Evolutionary conservation across 2,329 filamentous ascomycete species (phyloP).

Genomic region (Rhynchosporium graminicola): DNA sequence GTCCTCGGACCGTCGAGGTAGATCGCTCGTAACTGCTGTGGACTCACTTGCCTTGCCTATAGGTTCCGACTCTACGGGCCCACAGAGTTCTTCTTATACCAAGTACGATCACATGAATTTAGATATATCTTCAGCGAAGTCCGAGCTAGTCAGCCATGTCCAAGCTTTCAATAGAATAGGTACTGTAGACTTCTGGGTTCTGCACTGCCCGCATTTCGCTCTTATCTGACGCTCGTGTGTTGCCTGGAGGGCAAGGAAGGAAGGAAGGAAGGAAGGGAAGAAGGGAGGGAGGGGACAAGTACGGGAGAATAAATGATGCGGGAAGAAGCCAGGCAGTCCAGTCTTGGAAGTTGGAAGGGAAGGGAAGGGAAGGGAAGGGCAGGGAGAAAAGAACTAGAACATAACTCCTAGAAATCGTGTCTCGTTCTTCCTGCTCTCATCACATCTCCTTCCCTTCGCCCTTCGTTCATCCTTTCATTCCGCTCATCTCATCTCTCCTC

Average conservation of each 20-base stretch:
- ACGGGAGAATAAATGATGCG: not conserved
- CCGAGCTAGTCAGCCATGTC: not conserved
- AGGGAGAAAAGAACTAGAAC: not conserved
- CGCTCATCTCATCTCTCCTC: too few species aligned
- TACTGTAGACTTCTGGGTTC: conserved; percentile 4
- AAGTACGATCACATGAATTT: too few species aligned
- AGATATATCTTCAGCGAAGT: not conserved
- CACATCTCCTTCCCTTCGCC: not conserved
- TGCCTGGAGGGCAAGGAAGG: too few species aligned
- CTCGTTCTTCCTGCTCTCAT: not conserved
- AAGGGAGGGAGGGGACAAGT: not conserved
- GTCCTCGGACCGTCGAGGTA: not conserved
- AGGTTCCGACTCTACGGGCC: too few species aligned
- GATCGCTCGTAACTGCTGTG: conserved; percentile 5
- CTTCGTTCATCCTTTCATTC: too few species aligned
- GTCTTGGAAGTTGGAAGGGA: conserved; percentile 3
- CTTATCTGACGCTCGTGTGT: not conserved
- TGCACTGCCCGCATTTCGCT: not conserved
- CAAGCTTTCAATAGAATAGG: too few species aligned
- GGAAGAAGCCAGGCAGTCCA: not conserved
- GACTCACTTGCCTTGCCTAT: not conserved
- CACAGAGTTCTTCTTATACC: too few species aligned
- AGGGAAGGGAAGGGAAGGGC: not conserved
- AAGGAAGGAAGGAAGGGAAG: not conserved
- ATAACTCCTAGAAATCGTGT: conserved; percentile 4